These are phyloP conservation scores for Sclerotinia spermophila DNA, from an alignment of 2,329 filamentous ascomycete species.

Conservation along the genomic window DNA sequence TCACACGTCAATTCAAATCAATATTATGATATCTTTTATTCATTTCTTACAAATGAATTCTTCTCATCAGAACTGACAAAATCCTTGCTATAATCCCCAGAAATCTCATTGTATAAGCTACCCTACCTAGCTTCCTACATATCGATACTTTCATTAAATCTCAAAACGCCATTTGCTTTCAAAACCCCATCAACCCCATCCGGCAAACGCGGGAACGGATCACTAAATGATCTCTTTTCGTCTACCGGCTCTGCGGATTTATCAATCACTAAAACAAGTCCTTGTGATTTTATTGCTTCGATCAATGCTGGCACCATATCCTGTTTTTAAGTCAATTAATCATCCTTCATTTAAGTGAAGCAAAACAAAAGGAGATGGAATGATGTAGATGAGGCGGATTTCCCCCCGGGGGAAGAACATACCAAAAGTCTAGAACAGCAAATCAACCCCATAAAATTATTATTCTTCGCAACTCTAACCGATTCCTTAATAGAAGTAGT, in stretches of 20 bases:
- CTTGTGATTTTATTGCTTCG: slow-evolving; percentile 90
- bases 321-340: slow-evolving; percentile 45
- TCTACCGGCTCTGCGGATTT: slow-evolving; percentile 55
- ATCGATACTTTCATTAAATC: slow-evolving; percentile 91
- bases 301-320: slow-evolving; percentile 90
- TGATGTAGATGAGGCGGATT: background rate
- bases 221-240: slow-evolving; percentile 38
- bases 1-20: too few species aligned
- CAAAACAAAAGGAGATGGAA: background rate
- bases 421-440: slow-evolving; percentile 85
- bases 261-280: slow-evolving; percentile 87
- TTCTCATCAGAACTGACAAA: background rate
- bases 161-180: slow-evolving; percentile 79
- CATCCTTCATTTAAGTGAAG: background rate
- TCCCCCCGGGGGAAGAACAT: slow-evolving; percentile 40
- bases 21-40: background rate
- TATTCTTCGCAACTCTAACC: slow-evolving; percentile 86
- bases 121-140: slow-evolving; percentile 41
- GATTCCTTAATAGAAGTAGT: slow-evolving; percentile 91
- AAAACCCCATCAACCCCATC: slow-evolving; percentile 85
- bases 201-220: slow-evolving; percentile 60
- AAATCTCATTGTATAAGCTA: background rate
- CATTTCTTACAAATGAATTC: background rate
- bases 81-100: background rate
- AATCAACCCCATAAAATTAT: slow-evolving; percentile 97